phyloP scores from a whole-genome alignment of 1,139 yeast genomes.

The Debaryomyces robertsiae region DNA sequence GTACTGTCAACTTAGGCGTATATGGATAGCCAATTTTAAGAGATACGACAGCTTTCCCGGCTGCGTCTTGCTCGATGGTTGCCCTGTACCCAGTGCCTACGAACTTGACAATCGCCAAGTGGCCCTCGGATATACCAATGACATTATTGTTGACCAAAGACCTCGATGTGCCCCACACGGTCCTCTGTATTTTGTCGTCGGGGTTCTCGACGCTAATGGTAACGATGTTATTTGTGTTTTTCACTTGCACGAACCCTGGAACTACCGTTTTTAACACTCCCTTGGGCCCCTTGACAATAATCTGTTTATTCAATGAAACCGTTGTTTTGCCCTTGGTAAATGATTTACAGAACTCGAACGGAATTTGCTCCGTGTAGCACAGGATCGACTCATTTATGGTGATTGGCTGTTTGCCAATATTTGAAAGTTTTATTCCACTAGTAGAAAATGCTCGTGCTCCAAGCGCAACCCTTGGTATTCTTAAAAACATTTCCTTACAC shows the following conservation, averaged over 20 bases:
- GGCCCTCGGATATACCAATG: slow-evolving; percentile 91
- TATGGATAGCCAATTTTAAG: slow-evolving; percentile 74
- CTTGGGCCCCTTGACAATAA: slow-evolving; percentile 78
- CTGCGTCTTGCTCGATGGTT: slow-evolving; percentile 53
- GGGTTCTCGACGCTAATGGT: slow-evolving; percentile 60
- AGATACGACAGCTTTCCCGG: slow-evolving; percentile 62
- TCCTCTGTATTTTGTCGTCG: slow-evolving; percentile 65
- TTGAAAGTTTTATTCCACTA: slow-evolving; percentile 34
- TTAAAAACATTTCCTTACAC: slow-evolving; percentile 52
- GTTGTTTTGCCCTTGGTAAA: slow-evolving; percentile 71
- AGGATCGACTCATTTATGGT: slow-evolving; percentile 35
- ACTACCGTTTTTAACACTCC: slow-evolving; percentile 66
- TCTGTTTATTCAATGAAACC: slow-evolving; percentile 58
- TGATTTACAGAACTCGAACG: slow-evolving; percentile 49
- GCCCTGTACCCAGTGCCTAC: slow-evolving; percentile 99
- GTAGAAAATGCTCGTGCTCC: slow-evolving; percentile 24
- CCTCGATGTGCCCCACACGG: slow-evolving; percentile 96
- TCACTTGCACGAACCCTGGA: slow-evolving; percentile 69
- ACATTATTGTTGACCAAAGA: slow-evolving; percentile 76
- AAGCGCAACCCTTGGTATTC: slow-evolving; percentile 37
- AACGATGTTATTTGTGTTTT: slow-evolving; percentile 37
- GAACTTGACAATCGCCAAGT: slow-evolving; percentile 79
- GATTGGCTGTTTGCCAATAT: slow-evolving; percentile 47
- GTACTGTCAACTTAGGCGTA: slow-evolving; percentile 77
- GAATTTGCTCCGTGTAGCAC: slow-evolving; percentile 39